phyloP scores from a whole-genome alignment of 345 rosid genomes.

The Microcos paniculata region DNA sequence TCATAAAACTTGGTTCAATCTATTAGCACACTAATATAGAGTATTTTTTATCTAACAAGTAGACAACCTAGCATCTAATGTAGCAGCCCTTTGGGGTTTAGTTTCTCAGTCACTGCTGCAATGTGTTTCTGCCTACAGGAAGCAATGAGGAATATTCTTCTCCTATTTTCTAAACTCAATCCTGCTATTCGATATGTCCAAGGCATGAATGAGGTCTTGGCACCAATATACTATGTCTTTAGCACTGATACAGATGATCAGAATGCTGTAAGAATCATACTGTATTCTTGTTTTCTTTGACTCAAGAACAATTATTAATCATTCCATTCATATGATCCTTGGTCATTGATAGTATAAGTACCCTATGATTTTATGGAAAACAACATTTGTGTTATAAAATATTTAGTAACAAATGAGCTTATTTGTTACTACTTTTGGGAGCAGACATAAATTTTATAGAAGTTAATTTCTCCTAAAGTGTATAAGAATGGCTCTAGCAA shows the following conservation, averaged over 20 bases:
- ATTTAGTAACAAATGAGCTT: background rate
- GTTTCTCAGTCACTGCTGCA: background rate
- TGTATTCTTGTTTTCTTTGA: slow-evolving; percentile 6
- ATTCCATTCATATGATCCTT: background rate
- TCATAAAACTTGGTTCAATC: background rate
- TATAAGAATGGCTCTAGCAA: background rate
- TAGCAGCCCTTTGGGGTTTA: background rate
- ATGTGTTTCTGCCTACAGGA: slow-evolving; percentile 32
- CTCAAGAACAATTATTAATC: background rate
- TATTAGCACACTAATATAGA: background rate
- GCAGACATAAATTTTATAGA: background rate
- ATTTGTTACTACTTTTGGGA: too few relatives aligned
- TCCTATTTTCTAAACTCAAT: slow-evolving; percentile 66
- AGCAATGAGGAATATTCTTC: slow-evolving; percentile 71
- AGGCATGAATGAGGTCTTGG: slow-evolving; percentile 86
- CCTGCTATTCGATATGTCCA: slow-evolving; percentile 75
- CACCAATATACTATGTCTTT: slow-evolving; percentile 63
- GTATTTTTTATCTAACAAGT: background rate
- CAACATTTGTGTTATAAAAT: too few relatives aligned
- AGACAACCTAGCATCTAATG: background rate
- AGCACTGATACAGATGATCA: slow-evolving; percentile 51
- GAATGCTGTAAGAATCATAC: slow-evolving; percentile 50
- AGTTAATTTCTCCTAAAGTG: background rate
- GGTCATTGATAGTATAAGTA: background rate
- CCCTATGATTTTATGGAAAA: background rate